Evolutionary conservation across 2,329 filamentous ascomycete genomes (phyloP), one percentile per base, ranked within the genome.

Genomic region (Talaromyces amestolkiae): DNA sequence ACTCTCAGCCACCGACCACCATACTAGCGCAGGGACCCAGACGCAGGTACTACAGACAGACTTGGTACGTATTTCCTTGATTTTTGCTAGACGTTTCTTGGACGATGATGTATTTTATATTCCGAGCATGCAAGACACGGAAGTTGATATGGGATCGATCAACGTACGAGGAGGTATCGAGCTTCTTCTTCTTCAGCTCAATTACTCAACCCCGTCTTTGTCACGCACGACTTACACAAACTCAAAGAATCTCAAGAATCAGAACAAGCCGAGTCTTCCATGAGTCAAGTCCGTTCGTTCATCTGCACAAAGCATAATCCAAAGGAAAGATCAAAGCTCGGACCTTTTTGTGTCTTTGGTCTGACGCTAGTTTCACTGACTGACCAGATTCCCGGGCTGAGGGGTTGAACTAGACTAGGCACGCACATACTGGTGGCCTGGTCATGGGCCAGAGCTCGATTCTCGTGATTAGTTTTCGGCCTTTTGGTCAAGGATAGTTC

Each of bases 21-120:
- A 45, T 39, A 24, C 61, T 63, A 64, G 62, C 24, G 62, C 62
- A 64, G 62, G 62, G 62, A 58, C 53, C 61, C 61, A 53, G 51
- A 24, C 11, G 51, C 61, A 58, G 37, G 53, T 58, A 58, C 61
- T 22, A 31, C 27, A 31, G 5, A 31, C 27, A 31, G 27, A 31
- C 27, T 31, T 31, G 27, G 1, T 9, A 17, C 22, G 4, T 11
- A 37, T 15, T 33, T 54, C 27, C 49, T 54, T 54, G 27, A 47
- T 53, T 54, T 35, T 54, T 19, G 27, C 17, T 11, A 54, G 27
- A 31, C 35, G 49, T 9, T 17, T 33, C 24, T 35, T 33, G 45
- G 27, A 8, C 13, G 3, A 24, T 24, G 22, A 27, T 27, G 22
- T 13, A 49, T 49, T 31, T 47, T 47, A 47, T 51, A 49, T 24